phyloP scores from a whole-genome alignment of 495 filamentous ascomycete species.

The Entonaema liquescens region DNA sequence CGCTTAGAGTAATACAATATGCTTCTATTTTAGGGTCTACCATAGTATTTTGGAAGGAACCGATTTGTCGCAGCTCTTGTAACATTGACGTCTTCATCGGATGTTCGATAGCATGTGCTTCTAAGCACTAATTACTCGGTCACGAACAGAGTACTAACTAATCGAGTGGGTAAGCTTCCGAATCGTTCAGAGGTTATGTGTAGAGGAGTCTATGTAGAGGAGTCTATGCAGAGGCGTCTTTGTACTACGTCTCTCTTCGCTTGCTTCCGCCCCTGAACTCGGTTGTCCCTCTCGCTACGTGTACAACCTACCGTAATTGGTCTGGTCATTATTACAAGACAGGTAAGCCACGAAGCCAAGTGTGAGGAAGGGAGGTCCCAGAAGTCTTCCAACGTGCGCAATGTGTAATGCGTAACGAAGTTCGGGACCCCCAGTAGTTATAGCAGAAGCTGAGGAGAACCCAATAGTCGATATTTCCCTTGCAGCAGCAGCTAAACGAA shows the following conservation, averaged over 20 bases:
- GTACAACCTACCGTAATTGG: slow-evolving; percentile 24
- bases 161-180: background rate
- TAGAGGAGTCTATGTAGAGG: background rate
- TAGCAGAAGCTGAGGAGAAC: slow-evolving; percentile 21
- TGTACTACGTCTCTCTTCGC: slow-evolving; percentile 22
- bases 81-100: background rate
- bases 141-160: background rate
- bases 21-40: background rate
- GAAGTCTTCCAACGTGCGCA: slow-evolving; percentile 16
- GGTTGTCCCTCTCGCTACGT: slow-evolving; percentile 13
- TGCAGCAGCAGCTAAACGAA: slow-evolving; percentile 28
- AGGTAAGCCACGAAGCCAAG: slow-evolving; percentile 17
- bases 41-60: background rate
- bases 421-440: slow-evolving; percentile 41
- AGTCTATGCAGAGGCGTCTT: slow-evolving; percentile 11
- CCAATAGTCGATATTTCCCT: slow-evolving; percentile 35
- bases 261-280: slow-evolving; percentile 35
- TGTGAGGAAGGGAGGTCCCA: slow-evolving; percentile 2
- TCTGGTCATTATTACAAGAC: slow-evolving; percentile 23
- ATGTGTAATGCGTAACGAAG: slow-evolving; percentile 24
- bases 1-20: background rate
- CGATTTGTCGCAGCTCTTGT: background rate
- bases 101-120: background rate
- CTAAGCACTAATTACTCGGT: background rate
- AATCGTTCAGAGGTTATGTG: slow-evolving; percentile 18